These are phyloP conservation scores for Starmerella ratchasimensis DNA, from an alignment of 805 yeast genomes.

Conservation along the genomic window DNA sequence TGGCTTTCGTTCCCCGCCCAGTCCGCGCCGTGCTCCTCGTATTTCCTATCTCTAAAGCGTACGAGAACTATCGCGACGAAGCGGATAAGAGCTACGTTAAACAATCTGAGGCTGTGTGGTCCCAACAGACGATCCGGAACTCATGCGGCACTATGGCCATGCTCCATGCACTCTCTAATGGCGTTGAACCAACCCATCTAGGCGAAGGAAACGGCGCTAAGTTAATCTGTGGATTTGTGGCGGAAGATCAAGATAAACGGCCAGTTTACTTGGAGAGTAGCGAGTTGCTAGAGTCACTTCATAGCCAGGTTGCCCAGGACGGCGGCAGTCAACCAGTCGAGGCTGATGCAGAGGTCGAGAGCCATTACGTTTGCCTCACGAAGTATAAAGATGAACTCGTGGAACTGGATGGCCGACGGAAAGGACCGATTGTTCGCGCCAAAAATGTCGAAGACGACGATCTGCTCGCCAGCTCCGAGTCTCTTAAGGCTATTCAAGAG, in stretches of 20 bases:
- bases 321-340: slow-evolving; percentile 31
- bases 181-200: slow-evolving; percentile 22
- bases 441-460: slow-evolving; percentile 8
- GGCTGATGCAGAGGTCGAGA: slow-evolving; percentile 35
- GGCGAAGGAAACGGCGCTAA: slow-evolving; percentile 21
- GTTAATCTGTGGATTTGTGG: slow-evolving; percentile 22
- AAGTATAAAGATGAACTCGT: slow-evolving; percentile 43
- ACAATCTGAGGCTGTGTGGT: slow-evolving; percentile 45
- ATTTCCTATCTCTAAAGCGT: slow-evolving; percentile 60
- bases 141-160: slow-evolving; percentile 91
- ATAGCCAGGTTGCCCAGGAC: slow-evolving; percentile 26
- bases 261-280: slow-evolving; percentile 35
- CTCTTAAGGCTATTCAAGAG: slow-evolving; percentile 44
- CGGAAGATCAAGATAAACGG: slow-evolving; percentile 22
- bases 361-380: slow-evolving; percentile 67
- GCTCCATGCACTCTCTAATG: slow-evolving; percentile 44
- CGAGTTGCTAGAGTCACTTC: slow-evolving; percentile 29
- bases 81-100: slow-evolving; percentile 28
- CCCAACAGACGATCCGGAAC: slow-evolving; percentile 68
- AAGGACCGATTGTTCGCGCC: slow-evolving; percentile 51
- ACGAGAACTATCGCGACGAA: slow-evolving; percentile 37
- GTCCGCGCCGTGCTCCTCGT: slow-evolving; percentile 58
- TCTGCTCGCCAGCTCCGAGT: slow-evolving; percentile 30
- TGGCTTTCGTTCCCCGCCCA: slow-evolving; percentile 74
- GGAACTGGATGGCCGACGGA: slow-evolving; percentile 81